These are phyloP conservation scores for Wickerhamomyces sydowiorum DNA, from an alignment of 805 yeast genomes.

Conservation along the genomic window DNA sequence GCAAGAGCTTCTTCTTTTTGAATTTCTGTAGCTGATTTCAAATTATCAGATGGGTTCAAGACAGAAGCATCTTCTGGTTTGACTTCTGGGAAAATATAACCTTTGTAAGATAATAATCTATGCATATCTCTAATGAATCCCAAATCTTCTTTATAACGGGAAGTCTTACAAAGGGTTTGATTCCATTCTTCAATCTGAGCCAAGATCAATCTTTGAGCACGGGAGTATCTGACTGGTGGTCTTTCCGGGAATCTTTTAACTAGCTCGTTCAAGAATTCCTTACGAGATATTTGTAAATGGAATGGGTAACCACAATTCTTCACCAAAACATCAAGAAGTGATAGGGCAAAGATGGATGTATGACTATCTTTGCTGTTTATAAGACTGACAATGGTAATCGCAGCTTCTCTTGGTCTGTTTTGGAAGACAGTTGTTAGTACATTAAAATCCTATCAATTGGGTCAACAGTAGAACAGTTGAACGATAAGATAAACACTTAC, in stretches of 20 bases:
- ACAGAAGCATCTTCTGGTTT: constrained; percentile 90
- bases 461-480: background rate
- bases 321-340: constrained; percentile 81
- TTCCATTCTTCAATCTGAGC: constrained; percentile 97
- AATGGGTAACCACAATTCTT: constrained; percentile 98
- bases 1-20: constrained; percentile 91
- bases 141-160: constrained; percentile 86
- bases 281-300: constrained; percentile 90
- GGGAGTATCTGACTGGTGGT: constrained; percentile 80
- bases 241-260: constrained; percentile 92
- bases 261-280: constrained; percentile 89
- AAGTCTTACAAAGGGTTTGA: constrained; percentile 86
- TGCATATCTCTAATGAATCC: constrained; percentile 96
- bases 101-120: constrained; percentile 80
- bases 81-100: constrained; percentile 89
- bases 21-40: constrained; percentile 84
- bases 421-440: background rate
- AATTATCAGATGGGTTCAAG: constrained; percentile 78
- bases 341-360: constrained; percentile 76
- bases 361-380: constrained; percentile 81
- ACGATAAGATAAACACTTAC: constrained; percentile 6
- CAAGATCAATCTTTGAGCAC: constrained; percentile 77
- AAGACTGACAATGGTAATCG: constrained; percentile 73
- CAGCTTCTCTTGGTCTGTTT: constrained; percentile 80
- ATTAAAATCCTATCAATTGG: background rate